Base-by-base conservation (phyloP, 2,329 filamentous ascomycete species). In the Amauroascus verrucosus region DNA sequence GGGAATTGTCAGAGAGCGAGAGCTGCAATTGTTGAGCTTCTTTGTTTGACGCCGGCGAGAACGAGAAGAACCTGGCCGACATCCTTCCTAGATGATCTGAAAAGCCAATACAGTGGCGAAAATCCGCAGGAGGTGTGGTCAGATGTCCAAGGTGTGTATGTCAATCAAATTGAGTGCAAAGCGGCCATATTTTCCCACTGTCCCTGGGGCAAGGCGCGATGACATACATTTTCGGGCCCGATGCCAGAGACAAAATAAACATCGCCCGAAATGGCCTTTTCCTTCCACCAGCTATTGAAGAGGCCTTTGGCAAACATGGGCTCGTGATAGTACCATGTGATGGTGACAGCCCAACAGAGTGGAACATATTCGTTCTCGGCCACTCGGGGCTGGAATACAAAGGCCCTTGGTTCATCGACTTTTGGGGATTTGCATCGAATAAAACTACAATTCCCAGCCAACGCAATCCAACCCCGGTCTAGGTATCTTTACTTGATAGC, bases 151-250 rank as follows among this genome's bases (percentile, higher is more conserved):
- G 48, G 48, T 14, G 24, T 14, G 2, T 33, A 22, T 8, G 35
- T 45, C 1, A 4, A 22, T 6, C 20, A 26, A 45, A 9, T 2
- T 16, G 18, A 18, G 1, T 8, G 24, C 41, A 28, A 16, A 28
- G 54, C 54, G n/a, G 26, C 7, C 56, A 53, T 33, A 55, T 57
- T 13, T 55, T 57, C 44, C 56, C 56, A 8, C 53, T 53, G 1
- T 35, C 35, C 13, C 14, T 57, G 14, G 56, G 56, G 3, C 44
- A 53, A 32, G n/a, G 37, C 11, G 2, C 40, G 5, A 55, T 53
- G 56, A 30, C 28, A 14, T 57, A 55, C 18, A 53, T 57, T 6
- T 57, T 57, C 30, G 56, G 56, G 6, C 11, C 13, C 26, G 45
- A 55, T 5, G 49, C 56, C 18, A 33, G 49, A 14, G 16, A 28